Conservation (phyloP, 2,329 filamentous ascomycete genomes). For the Diaporthe citriasiana region DNA sequence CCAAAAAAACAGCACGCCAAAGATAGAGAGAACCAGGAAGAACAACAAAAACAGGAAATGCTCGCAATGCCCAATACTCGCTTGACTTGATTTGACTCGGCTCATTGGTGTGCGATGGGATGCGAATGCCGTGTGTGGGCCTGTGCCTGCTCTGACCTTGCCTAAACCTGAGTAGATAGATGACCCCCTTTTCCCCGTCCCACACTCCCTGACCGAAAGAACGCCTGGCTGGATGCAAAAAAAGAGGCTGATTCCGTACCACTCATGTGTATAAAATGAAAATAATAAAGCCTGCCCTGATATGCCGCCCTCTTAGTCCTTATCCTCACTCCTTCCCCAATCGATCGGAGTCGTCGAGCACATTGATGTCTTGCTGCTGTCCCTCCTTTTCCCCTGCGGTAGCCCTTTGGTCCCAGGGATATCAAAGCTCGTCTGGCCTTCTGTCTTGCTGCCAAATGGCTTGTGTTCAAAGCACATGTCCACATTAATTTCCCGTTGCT, state of each 20-base stretch:
- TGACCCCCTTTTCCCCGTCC: constrained; percentile 1
- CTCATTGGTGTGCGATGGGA: neutral
- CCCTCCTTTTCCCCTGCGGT: neutral
- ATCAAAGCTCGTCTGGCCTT: neutral
- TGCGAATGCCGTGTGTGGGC: constrained; percentile 1
- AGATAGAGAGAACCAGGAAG: neutral
- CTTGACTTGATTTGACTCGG: constrained; percentile 21
- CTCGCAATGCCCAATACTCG: constrained; percentile 27
- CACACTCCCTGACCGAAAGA: constrained; percentile 18
- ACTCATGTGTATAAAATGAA: constrained; percentile 3
- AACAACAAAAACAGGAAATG: neutral
- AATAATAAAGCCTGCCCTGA: neutral
- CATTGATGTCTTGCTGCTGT: neutral
- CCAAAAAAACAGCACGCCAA: constrained; percentile 6
- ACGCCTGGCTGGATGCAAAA: constrained; percentile 43
- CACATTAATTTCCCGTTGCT: neutral
- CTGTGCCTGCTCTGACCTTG: constrained; percentile 4
- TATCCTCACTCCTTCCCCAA: neutral
- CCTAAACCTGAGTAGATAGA: neutral
- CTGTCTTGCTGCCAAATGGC: neutral
- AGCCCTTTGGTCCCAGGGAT: neutral
- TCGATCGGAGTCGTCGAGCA: constrained; percentile 3
- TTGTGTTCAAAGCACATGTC: neutral
- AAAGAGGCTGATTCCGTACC: neutral
- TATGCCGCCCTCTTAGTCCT: neutral